Base-by-base conservation (phyloP, 495 filamentous ascomycete species). In the Penicillium egyptiacum region DNA sequence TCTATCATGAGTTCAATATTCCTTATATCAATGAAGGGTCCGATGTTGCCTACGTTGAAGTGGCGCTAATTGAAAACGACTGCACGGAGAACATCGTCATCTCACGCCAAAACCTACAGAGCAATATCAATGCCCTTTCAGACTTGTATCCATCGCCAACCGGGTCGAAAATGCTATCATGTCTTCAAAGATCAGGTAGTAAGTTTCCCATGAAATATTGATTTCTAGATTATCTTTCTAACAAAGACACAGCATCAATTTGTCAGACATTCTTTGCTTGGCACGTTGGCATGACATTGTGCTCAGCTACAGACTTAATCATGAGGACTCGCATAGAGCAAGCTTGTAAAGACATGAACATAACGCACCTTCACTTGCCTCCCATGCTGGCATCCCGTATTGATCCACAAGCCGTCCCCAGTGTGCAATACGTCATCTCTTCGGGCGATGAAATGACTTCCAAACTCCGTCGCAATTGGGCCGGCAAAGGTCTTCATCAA, bases 211-310 rank as follows among this genome's bases (percentile, higher is more conserved):
- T 49, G 14, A 47, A 14, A 9, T 3, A 3, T 28, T 61, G 3
- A 39, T 6, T 2, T 30, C 6, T 25, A 23, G 16, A 6, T 20
- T 40, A 16, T 28, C 16, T 30, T 30, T 17, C 17, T 40, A 3
- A 52, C 25, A 12, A 28, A 6, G 28, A 3, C 12, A 30, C 20
- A 78, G 85, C 90, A 17, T 90, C 87, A 2, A 86, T 93, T 1
- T 90, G 91, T 59, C 90, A 92, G 58, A 86, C 91, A 16, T 90
- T 92, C 62, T 91, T 88, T 56, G 70, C 89, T 10, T 92, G 87
- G 89, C 78, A 79, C 22, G 76, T 76, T 33, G 88, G 87, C n/a
- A 86, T 90, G 71, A 85, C 83, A 56, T 74, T 93, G 22, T 92
- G 86, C 64, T 83, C 87, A 5, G 84, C 80, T 10, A 78, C 79